phyloP scores from a whole-genome alignment of 495 filamentous ascomycete species.

The Elaphomyces granulatus region DNA sequence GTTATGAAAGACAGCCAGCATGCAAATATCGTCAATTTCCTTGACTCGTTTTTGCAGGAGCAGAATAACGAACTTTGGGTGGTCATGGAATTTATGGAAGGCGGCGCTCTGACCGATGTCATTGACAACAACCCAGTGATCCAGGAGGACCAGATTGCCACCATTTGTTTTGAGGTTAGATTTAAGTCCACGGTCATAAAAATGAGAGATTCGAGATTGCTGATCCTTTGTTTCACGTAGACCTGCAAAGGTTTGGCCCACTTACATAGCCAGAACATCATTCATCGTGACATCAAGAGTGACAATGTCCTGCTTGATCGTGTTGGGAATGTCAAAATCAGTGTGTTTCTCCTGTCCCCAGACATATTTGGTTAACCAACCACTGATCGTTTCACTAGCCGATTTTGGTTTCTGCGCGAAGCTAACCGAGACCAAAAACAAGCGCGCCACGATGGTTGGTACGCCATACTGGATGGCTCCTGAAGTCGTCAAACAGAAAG shows the following conservation, averaged over 20 bases:
- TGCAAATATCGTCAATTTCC: constrained; percentile 96
- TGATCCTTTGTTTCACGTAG: too few species aligned
- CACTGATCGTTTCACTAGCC: constrained; percentile 39
- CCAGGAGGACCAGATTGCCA: constrained; percentile 91
- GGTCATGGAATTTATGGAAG: constrained; percentile 99
- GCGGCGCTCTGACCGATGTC: constrained; percentile 91
- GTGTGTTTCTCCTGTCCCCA: constrained; percentile 39
- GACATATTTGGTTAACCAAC: too few species aligned
- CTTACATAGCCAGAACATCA: constrained; percentile 88
- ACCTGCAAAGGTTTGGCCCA: constrained; percentile 93
- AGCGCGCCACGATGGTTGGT: constrained; percentile 97
- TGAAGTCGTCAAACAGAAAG: constrained; percentile 97
- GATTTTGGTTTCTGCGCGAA: constrained; percentile 99
- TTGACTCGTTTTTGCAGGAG: constrained; percentile 91
- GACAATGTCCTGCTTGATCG: constrained; percentile 94
- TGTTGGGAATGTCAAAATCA: constrained; percentile 94
- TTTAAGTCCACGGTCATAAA: too few species aligned
- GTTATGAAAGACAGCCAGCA: constrained; percentile 99
- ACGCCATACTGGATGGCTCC: constrained; percentile 99
- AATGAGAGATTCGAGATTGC: too few species aligned
- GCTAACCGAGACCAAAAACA: constrained; percentile 89
- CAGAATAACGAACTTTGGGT: constrained; percentile 92
- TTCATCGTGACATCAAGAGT: constrained; percentile 97
- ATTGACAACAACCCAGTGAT: constrained; percentile 92
- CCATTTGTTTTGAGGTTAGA: constrained; percentile 83